Percentiles rank a stretch among this genome's conserved stretches.
These are phyloP conservation scores for Fusarium coffeatum DNA, from an alignment of 2,329 filamentous ascomycete genomes.

Conservation along the genomic window DNA sequence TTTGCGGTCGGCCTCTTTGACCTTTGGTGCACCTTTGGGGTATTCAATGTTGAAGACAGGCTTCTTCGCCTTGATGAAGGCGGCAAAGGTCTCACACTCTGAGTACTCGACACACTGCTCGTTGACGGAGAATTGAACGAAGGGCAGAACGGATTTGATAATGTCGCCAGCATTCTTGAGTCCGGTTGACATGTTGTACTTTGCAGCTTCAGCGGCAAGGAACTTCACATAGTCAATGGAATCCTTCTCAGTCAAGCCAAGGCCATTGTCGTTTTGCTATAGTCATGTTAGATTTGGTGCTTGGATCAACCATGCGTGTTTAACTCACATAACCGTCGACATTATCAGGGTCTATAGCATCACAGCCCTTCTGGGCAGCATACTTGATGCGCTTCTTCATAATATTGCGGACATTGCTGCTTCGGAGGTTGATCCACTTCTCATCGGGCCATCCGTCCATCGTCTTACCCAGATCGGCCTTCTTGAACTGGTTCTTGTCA, in stretches of 20 bases:
- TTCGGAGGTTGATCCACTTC: conserved; percentile 72
- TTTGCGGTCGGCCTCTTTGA: conserved; percentile 50
- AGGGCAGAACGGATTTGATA: conserved; percentile 58
- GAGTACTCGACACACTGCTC: conserved; percentile 73
- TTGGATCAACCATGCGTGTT: background rate
- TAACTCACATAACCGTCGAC: conserved; percentile 70
- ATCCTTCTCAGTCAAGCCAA: conserved; percentile 67
- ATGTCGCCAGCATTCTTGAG: conserved; percentile 76
- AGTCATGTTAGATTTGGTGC: background rate
- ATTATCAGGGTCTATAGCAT: conserved; percentile 78
- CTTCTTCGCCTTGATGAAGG: conserved; percentile 70
- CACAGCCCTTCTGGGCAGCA: conserved; percentile 71
- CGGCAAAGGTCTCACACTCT: conserved; percentile 68
- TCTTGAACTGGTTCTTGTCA: conserved; percentile 66
- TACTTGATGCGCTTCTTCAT: conserved; percentile 71
- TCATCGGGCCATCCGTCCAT: conserved; percentile 75
- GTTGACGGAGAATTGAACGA: conserved; percentile 75
- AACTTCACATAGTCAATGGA: conserved; percentile 70
- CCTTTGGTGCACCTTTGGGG: conserved; percentile 60
- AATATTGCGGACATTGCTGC: conserved; percentile 69
- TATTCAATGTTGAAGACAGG: conserved; percentile 82
- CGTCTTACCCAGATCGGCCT: conserved; percentile 66
- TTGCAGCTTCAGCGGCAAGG: conserved; percentile 65
- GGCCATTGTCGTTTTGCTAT: conserved; percentile 69
- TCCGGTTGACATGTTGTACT: conserved; percentile 69